Base-by-base conservation (phyloP, 2,329 filamentous ascomycete genomes). In the Neofusicoccum umdonicola region DNA sequence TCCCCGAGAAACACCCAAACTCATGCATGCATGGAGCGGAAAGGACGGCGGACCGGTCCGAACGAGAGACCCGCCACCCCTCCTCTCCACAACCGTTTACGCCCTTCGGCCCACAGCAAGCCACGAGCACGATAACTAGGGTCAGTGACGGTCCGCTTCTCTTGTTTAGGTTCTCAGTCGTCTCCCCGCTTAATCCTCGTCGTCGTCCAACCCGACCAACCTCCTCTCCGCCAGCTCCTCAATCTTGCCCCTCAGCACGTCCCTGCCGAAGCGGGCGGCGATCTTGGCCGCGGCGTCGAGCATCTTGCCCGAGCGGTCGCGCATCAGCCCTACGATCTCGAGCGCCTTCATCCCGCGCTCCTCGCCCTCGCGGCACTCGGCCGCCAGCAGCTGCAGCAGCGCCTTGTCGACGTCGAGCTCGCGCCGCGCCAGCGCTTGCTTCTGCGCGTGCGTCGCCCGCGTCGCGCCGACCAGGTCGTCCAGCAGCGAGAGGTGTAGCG, bases 261-360 rank as follows among this genome's bases (percentile, higher is more conserved):
- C 84, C 66, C 91, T 83, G 9, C 91, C 91, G 79, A 96, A 99
- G 70, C 94, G 84, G 74, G 90, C 87, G 8, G 95, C 95, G 57
- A 99, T 87, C 83, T 96, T 97, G 64, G 88, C 87, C 1, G 95
- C 95, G 4, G 94, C 91, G 76, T 97, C 93, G 65, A 97, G 78
- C 91, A 97, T 97, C 76, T 90, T 89, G 17, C 94, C 94, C 66
- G 87, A 90, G 51, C 87, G 84, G 79, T 98, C 93, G 50, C 85
- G 86, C 88, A 99, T 91, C 72, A 99, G 82, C 67, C 86, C 84
- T 35, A 96, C 95, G 71, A 98, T 85, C 79, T 99, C 96, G 41
- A 99, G 81, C 0, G 94, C 94, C 69, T 94, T 92, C 92, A 97
- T 97, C 5, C 93, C 94, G 35, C 90, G 85, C 68, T 98, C 93